Conservation (phyloP, 768 basidiomycete genomes). For the Suillus clintonianus region DNA sequence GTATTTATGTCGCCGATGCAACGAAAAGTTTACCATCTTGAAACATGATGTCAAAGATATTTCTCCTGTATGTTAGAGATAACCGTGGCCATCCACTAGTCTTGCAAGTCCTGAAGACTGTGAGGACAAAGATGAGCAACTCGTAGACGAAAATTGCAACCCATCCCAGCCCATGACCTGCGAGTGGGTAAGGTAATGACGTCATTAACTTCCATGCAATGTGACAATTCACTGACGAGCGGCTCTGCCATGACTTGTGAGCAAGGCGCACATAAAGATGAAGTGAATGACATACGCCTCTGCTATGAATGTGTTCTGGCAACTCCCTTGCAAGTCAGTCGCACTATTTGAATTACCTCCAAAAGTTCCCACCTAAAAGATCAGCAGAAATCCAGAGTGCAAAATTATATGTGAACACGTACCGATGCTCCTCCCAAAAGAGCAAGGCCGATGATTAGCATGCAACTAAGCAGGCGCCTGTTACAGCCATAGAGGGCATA, state of each 20-base stretch:
- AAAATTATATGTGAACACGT: conserved; percentile 18
- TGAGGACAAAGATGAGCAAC: conserved; percentile 47
- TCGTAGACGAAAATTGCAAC: conserved; percentile 56
- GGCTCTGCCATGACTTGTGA: neutral
- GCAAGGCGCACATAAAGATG: neutral
- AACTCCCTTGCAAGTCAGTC: conserved; percentile 11
- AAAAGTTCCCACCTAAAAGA: conserved; percentile 45
- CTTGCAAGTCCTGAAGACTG: conserved; percentile 45
- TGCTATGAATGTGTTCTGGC: conserved; percentile 23
- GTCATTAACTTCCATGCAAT: neutral
- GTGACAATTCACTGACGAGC: neutral
- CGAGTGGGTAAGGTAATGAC: neutral
- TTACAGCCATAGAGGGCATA: conserved; percentile 51
- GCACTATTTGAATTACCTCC: conserved; percentile 36
- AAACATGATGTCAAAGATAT: conserved; percentile 44
- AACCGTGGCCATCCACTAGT: conserved; percentile 25
- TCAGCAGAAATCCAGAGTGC: neutral
- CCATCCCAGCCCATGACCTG: conserved; percentile 44
- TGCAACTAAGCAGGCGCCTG: conserved; percentile 34
- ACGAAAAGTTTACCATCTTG: conserved; percentile 46
- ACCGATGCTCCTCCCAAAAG: conserved; percentile 39
- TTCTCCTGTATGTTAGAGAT: conserved; percentile 24
- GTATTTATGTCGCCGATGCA: neutral
- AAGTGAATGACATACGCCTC: neutral
- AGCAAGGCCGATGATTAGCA: conserved; percentile 35